These are phyloP conservation scores for Dacryopinax spathularia DNA, from an alignment of 768 basidiomycete species.

Conservation along the genomic window DNA sequence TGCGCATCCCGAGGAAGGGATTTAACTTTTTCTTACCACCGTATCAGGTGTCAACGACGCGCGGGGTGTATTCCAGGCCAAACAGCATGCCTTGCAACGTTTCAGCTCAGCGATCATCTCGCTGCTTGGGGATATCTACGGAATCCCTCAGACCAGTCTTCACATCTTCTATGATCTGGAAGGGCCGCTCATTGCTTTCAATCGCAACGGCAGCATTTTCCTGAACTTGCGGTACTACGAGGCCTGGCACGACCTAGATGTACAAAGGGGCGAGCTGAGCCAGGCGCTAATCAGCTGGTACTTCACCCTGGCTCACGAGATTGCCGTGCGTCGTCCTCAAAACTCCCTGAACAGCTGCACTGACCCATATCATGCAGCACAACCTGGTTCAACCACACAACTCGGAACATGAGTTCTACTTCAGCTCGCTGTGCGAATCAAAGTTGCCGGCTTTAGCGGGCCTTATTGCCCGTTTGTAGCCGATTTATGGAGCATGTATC, in stretches of 20 bases:
- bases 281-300: slow-evolving; percentile 82
- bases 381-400: slow-evolving; percentile 80
- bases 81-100: slow-evolving; percentile 43
- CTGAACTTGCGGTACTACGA: slow-evolving; percentile 75
- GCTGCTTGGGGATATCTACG: slow-evolving; percentile 55
- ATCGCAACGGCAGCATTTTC: slow-evolving; percentile 75
- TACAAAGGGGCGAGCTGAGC: slow-evolving; percentile 35
- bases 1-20: slow-evolving; percentile 17
- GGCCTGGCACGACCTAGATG: slow-evolving; percentile 70
- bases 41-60: slow-evolving; percentile 42
- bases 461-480: slow-evolving; percentile 11
- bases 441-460: slow-evolving; percentile 23
- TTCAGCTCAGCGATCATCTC: slow-evolving; percentile 53
- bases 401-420: slow-evolving; percentile 88
- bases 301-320: slow-evolving; percentile 83
- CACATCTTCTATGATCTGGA: slow-evolving; percentile 76
- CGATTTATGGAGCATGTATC: not conserved
- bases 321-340: slow-evolving; percentile 31
- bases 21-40: not conserved
- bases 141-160: slow-evolving; percentile 53
- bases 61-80: slow-evolving; percentile 35
- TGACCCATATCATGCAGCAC: slow-evolving; percentile 28
- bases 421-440: slow-evolving; percentile 74
- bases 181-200: slow-evolving; percentile 86
- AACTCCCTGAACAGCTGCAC: not conserved